phyloP scores from a whole-genome alignment of 192 early-diverging fungal species.

The Mortierella claussenii region DNA sequence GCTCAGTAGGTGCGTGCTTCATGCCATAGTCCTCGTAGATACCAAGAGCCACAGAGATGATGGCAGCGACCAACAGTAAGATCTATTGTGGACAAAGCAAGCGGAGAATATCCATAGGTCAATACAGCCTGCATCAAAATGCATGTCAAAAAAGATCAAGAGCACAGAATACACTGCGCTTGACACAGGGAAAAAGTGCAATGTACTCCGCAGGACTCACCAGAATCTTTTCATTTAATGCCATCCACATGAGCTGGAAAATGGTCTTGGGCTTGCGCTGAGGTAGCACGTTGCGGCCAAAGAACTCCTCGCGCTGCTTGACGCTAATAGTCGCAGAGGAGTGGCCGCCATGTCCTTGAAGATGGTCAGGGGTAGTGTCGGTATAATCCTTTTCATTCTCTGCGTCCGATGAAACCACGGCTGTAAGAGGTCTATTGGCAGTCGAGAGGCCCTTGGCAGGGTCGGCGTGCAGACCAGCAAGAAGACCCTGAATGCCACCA shows the following conservation, averaged over 20 bases:
- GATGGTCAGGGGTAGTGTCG: not conserved
- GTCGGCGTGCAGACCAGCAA: conserved; percentile 59
- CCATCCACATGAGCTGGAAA: conserved; percentile 81
- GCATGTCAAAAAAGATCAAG: not conserved
- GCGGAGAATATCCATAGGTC: too few species aligned
- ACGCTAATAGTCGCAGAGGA: conserved; percentile 17
- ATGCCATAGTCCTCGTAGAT: conserved; percentile 77
- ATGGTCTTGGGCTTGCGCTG: conserved; percentile 72
- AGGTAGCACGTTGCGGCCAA: conserved; percentile 77
- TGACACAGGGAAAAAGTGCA: not conserved
- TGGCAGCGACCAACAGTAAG: conserved; percentile 76
- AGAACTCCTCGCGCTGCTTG: conserved; percentile 63
- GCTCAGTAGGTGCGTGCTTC: conserved; percentile 50
- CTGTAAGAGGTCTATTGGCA: conserved; percentile 25
- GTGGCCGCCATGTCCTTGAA: too few species aligned
- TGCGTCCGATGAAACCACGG: conserved; percentile 39
- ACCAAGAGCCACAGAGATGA: conserved; percentile 80
- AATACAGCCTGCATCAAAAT: too few species aligned
- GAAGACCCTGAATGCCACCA: conserved; percentile 61
- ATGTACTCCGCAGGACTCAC: conserved; percentile 29
- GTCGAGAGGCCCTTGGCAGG: conserved; percentile 54
- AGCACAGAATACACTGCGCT: not conserved
- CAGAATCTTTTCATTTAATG: conserved; percentile 81
- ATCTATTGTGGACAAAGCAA: too few species aligned
- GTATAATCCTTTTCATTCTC: not conserved